phyloP scores from a whole-genome alignment of 305 asterid genomes.

The Solanum chacoense region DNA sequence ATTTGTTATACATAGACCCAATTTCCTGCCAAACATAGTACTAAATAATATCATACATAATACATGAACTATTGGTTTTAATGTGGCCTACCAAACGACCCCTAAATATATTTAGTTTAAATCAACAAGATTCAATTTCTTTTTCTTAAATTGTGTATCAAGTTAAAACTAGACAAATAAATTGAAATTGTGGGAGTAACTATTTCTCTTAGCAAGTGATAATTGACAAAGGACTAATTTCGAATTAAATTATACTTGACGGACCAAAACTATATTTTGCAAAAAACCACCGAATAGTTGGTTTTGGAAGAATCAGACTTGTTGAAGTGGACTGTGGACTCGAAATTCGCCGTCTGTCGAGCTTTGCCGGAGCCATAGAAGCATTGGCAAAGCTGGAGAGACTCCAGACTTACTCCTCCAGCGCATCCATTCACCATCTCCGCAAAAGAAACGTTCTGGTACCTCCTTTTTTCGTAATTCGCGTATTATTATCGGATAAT shows the following conservation, averaged over 20 bases:
- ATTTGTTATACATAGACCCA: too few relatives aligned
- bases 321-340: neutral
- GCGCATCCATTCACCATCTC: conserved; percentile 65
- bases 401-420: conserved; percentile 51
- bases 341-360: neutral
- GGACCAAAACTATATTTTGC: neutral
- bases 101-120: too few relatives aligned
- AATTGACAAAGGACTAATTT: neutral
- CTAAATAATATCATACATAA: too few relatives aligned
- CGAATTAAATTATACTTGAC: neutral
- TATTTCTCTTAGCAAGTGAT: neutral
- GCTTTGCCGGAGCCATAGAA: conserved; percentile 18
- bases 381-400: conserved; percentile 26
- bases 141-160: too few relatives aligned
- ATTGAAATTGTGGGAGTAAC: too few relatives aligned
- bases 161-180: neutral
- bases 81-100: too few relatives aligned
- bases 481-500: neutral
- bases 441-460: conserved; percentile 97
- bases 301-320: neutral
- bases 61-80: too few relatives aligned
- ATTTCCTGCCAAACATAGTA: too few relatives aligned
- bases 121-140: too few relatives aligned
- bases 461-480: neutral
- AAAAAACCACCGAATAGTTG: neutral